phyloP scores from a whole-genome alignment of 371 early-diverging fungal species.

The Mucor plumbeus region DNA sequence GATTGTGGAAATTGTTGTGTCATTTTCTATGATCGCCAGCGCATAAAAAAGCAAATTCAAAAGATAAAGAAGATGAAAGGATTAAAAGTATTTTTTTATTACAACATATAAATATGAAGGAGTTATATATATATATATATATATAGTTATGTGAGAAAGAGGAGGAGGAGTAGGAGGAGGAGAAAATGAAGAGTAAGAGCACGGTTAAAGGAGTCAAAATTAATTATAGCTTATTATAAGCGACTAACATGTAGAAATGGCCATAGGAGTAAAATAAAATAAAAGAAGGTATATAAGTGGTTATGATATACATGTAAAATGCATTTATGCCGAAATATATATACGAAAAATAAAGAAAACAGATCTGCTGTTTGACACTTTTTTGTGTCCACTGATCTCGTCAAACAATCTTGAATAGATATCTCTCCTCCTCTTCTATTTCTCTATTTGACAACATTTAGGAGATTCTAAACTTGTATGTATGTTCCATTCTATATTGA shows the following conservation, averaged over 20 bases:
- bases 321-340: not conserved
- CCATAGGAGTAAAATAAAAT: not conserved
- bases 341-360: not conserved
- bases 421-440: not conserved
- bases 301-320: not conserved
- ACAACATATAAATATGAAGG: not conserved
- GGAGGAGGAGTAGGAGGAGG: not conserved
- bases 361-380: not conserved
- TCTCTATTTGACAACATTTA: not conserved
- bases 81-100: not conserved
- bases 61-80: not conserved
- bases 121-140: not conserved
- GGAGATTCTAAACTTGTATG: not conserved
- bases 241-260: not conserved
- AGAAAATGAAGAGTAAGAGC: not conserved
- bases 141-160: not conserved
- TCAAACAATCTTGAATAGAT: not conserved
- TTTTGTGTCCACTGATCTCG: not conserved
- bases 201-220: not conserved
- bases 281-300: not conserved
- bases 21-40: conserved; percentile 18
- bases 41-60: conserved; percentile 4
- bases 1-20: conserved; percentile 2
- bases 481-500: not conserved
- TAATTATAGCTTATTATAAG: not conserved